phyloP scores from a whole-genome alignment of 1,284 basidiomycete species.

The Malassezia nana region DNA sequence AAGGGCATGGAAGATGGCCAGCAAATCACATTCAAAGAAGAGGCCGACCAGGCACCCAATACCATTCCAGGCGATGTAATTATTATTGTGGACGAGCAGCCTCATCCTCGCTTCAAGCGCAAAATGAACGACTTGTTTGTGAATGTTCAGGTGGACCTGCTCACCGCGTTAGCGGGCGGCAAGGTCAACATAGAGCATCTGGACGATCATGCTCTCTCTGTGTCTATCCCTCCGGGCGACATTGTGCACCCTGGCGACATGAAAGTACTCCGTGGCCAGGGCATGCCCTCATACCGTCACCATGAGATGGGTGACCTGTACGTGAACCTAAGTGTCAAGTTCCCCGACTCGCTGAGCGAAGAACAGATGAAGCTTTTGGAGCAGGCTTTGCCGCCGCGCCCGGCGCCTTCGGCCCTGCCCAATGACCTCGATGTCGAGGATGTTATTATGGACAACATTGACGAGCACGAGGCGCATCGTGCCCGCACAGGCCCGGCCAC shows the following conservation, averaged over 20 bases:
- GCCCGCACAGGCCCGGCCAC: constrained; percentile 49
- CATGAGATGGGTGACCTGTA: constrained; percentile 93
- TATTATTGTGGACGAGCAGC: constrained; percentile 92
- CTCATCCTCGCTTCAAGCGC: constrained; percentile 79
- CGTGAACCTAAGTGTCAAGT: constrained; percentile 74
- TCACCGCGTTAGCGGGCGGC: constrained; percentile 88
- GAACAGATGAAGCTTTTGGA: constrained; percentile 67
- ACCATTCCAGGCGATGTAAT: constrained; percentile 89
- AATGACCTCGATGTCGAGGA: constrained; percentile 69
- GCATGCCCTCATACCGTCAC: constrained; percentile 96
- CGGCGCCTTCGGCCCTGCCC: constrained; percentile 58
- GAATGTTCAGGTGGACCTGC: constrained; percentile 80
- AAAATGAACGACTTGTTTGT: constrained; percentile 83
- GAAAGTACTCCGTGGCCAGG: constrained; percentile 85
- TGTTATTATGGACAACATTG: constrained; percentile 70
- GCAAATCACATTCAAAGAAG: constrained; percentile 85
- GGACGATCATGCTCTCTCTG: constrained; percentile 77
- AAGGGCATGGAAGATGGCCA: constrained; percentile 98
- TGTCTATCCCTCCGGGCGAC: constrained; percentile 72
- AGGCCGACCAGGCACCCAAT: constrained; percentile 89
- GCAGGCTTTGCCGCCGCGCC: constrained; percentile 71
- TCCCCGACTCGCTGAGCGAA: constrained; percentile 73
- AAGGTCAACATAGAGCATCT: constrained; percentile 83
- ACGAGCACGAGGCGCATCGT: constrained; percentile 61
- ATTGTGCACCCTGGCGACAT: constrained; percentile 83